Percentiles rank a stretch among this genome's conserved stretches.
These are phyloP conservation scores for Russula compacta DNA, from an alignment of 768 basidiomycete species.

Conservation along the genomic window DNA sequence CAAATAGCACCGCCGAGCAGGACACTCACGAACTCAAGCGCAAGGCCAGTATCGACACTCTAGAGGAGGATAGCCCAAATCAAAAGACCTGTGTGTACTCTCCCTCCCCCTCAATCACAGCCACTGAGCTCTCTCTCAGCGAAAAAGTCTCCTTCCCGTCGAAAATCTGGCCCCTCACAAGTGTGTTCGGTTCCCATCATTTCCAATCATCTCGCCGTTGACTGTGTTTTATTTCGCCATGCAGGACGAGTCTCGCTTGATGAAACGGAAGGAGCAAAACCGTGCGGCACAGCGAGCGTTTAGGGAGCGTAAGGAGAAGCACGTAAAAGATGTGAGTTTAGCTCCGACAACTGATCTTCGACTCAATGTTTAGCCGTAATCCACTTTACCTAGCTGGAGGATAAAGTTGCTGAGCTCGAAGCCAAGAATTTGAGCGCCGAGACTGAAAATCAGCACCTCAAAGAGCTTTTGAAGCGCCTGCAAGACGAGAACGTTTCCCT, in stretches of 20 bases:
- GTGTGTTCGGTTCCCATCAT: slow-evolving; percentile 22
- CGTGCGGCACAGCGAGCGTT: slow-evolving; percentile 96
- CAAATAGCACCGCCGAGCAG: slow-evolving; percentile 29
- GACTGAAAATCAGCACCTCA: slow-evolving; percentile 82
- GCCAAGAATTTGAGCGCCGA: slow-evolving; percentile 63
- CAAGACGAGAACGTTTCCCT: slow-evolving; percentile 82
- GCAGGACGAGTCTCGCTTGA: slow-evolving; percentile 62
- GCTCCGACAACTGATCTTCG: not conserved
- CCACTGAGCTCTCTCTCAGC: slow-evolving; percentile 3
- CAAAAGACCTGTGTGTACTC: slow-evolving; percentile 55
- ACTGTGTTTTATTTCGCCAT: slow-evolving; percentile 1
- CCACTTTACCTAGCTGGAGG: slow-evolving; percentile 58
- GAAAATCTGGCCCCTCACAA: slow-evolving; percentile 35
- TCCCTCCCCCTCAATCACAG: not conserved
- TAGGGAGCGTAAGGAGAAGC: slow-evolving; percentile 93
- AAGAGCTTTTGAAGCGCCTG: slow-evolving; percentile 73
- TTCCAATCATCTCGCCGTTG: not conserved
- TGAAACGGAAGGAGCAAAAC: slow-evolving; percentile 96
- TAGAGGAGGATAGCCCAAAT: slow-evolving; percentile 54
- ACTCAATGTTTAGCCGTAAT: slow-evolving; percentile 2
- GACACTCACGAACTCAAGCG: slow-evolving; percentile 56
- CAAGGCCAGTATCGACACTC: slow-evolving; percentile 58
- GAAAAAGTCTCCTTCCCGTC: slow-evolving; percentile 25
- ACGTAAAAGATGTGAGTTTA: slow-evolving; percentile 83
- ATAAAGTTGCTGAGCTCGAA: slow-evolving; percentile 81